Evolutionary conservation across 106 monocot species (phyloP).

Genomic region (Apostasia shenzhenica): DNA sequence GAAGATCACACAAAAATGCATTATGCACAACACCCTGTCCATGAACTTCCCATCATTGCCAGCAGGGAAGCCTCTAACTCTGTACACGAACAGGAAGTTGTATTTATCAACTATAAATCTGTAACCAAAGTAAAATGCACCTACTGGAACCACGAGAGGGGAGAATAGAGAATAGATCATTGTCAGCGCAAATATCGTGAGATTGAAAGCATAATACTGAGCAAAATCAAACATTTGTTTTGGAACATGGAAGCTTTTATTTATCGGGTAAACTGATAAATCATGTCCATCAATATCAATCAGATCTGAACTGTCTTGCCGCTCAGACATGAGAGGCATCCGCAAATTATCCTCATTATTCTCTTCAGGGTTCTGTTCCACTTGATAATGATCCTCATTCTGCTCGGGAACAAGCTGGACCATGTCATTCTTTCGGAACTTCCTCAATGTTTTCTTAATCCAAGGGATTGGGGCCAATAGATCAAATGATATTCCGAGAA

Average conservation of each 20-base stretch:
- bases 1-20: conserved; percentile 91
- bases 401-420: conserved; percentile 87
- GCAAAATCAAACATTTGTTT: conserved; percentile 97
- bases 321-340: conserved; percentile 64
- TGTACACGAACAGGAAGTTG: conserved; percentile 97
- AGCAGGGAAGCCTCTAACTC: conserved; percentile 83
- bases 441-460: conserved; percentile 90
- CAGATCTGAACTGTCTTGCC: conserved; percentile 26
- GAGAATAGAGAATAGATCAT: conserved; percentile 96
- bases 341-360: conserved; percentile 33
- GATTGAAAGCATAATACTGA: conserved; percentile 95
- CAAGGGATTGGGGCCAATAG: conserved; percentile 88
- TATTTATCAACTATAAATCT: conserved; percentile 94
- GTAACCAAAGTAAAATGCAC: conserved; percentile 93
- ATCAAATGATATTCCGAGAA: conserved; percentile 96
- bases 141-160: conserved; percentile 86
- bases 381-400: conserved; percentile 56
- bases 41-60: conserved; percentile 98
- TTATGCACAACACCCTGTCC: conserved; percentile 87
- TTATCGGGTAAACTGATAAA: conserved; percentile 80
- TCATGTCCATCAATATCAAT: conserved; percentile 72
- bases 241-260: conserved; percentile 81
- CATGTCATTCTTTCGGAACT: conserved; percentile 96
- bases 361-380: conserved; percentile 36
- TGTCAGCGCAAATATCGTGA: conserved; percentile 95